Conservation (phyloP, 2,329 filamentous ascomycete species). For the Botryotinia calthae region DNA sequence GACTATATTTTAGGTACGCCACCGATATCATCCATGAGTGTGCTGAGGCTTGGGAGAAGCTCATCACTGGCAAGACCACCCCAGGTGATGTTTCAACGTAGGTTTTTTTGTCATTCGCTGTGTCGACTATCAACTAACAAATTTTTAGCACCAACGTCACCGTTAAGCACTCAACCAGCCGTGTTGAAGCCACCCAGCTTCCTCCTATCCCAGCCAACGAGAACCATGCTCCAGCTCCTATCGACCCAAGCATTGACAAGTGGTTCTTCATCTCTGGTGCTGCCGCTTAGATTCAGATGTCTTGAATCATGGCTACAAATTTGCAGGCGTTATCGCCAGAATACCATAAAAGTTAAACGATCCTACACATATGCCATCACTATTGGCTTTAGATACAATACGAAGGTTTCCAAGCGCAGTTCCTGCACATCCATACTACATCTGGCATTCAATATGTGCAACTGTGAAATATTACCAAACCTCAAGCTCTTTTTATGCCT, state of each 20-base stretch:
- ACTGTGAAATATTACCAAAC: not conserved
- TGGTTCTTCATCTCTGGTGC: slow-evolving; percentile 99
- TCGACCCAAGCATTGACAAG: slow-evolving; percentile 97
- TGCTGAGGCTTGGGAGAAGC: slow-evolving; percentile 92
- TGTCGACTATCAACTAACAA: slow-evolving; percentile 35
- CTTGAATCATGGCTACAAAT: slow-evolving; percentile 13
- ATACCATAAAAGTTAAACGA: slow-evolving; percentile 25
- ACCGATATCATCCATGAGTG: slow-evolving; percentile 95
- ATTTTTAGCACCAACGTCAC: slow-evolving; percentile 72
- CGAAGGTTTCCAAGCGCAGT: not conserved
- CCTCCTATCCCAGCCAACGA: slow-evolving; percentile 75
- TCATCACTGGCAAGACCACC: slow-evolving; percentile 85
- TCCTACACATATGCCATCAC: slow-evolving; percentile 7
- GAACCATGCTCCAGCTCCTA: slow-evolving; percentile 80
- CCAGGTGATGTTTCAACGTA: slow-evolving; percentile 79
- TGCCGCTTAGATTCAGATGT: slow-evolving; percentile 60
- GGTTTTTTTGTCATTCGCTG: slow-evolving; percentile 42
- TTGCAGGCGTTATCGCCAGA: slow-evolving; percentile 21
- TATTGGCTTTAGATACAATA: slow-evolving; percentile 14
- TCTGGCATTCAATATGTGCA: slow-evolving; percentile 2
- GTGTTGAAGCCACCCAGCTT: slow-evolving; percentile 66
- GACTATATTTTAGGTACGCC: slow-evolving; percentile 68
- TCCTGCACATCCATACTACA: not conserved
- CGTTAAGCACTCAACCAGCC: slow-evolving; percentile 70
- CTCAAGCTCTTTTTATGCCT: no score